Evolutionary conservation across 768 basidiomycete genomes (phyloP).

Genomic region (Hydnomerulius pinastri): DNA sequence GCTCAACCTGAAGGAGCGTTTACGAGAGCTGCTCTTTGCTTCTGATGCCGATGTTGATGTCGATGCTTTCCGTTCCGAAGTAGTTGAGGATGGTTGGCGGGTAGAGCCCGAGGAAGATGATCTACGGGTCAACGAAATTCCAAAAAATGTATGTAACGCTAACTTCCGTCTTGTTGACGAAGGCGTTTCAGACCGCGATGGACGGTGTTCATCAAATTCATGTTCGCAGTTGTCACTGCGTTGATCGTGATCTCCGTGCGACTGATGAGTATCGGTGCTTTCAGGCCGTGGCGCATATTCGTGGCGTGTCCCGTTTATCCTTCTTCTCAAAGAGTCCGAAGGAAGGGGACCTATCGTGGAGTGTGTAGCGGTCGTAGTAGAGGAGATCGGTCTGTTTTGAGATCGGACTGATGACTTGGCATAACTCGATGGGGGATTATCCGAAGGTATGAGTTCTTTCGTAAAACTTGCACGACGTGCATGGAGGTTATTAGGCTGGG

Average conservation of each 20-base stretch:
- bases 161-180: conserved; percentile 27
- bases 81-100: conserved; percentile 14
- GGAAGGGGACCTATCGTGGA: conserved; percentile 61
- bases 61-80: conserved; percentile 25
- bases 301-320: conserved; percentile 15
- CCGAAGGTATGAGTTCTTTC: conserved; percentile 3
- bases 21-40: conserved; percentile 19
- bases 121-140: conserved; percentile 30
- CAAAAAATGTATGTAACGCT: conserved; percentile 25
- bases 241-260: conserved; percentile 14
- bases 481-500: conserved; percentile 9
- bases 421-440: conserved; percentile 22
- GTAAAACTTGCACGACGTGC: conserved; percentile 14
- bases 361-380: conserved; percentile 63
- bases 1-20: conserved; percentile 31
- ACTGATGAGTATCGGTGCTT: conserved; percentile 13
- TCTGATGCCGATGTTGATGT: conserved; percentile 26
- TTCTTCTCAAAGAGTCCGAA: conserved; percentile 38
- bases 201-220: conserved; percentile 21
- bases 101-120: conserved; percentile 23
- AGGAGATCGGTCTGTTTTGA: conserved; percentile 64
- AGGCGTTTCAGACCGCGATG: conserved; percentile 30
- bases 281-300: conserved; percentile 17
- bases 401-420: conserved; percentile 46
- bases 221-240: conserved; percentile 8